Base-by-base conservation (phyloP, 1,139 yeast species). In the Candida dubliniensis region DNA sequence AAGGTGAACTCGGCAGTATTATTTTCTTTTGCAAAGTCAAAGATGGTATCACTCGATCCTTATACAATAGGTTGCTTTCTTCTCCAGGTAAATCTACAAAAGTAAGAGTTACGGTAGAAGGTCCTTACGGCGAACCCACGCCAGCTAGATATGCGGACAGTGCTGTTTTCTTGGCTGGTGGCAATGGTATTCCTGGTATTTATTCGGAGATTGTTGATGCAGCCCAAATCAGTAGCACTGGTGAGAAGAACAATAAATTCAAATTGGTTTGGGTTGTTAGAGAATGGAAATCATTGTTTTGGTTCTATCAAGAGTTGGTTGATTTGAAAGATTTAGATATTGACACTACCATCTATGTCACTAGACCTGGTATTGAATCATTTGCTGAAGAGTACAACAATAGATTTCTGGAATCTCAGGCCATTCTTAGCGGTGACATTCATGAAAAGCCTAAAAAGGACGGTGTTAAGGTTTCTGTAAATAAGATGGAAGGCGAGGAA, bases 131-230 rank as follows among this genome's bases (percentile, higher is more conserved):
- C 1, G 68, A 62, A 38, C 43, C 64, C 6, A 55, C 63, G 8
- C 59, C 66, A 1, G 69, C 67, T n/a, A 56, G 57, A 30, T 55
- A 55, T 40, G 66, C 60, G 40, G 64, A 67, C 31, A 58, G 58
- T 18, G 65, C 71, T 3, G 66, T 69, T 1, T 69, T 64, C 40
- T 47, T 71, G 34, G 74, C 76, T 14, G 76, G 76, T 5, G 77
- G 77, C 24, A 69, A 63, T 47, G 77, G 76, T 38, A 67, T 71
- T 33, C 74, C 77, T 1, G 76, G 81, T 9, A 66, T 72, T 23
- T 68, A 61, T 49, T 63, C 74, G 2, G 77, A 73, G 50, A 71
- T 63, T 4, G 47, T 51, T 14, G 65, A 63, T 40, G 51, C 63
- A 47, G 60, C 59, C 2, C 12, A 5, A 29, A 64, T 45, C 14